Evolutionary conservation across 768 basidiomycete species (phyloP), one percentile per base, ranked within the genome.

Genomic region (Dictyophora rubrovolvata): DNA sequence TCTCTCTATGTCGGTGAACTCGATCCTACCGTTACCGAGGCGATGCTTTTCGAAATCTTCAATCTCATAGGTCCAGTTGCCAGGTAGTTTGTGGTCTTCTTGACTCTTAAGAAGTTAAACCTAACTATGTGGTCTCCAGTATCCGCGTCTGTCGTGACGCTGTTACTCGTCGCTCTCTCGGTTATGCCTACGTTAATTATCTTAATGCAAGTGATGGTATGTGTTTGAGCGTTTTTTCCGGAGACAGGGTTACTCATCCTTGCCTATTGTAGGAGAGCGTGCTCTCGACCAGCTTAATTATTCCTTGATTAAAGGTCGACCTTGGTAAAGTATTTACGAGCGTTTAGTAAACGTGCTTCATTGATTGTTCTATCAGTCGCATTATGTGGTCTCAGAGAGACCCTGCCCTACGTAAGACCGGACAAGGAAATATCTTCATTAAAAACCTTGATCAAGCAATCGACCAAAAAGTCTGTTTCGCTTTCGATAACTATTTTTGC

Each of bases 361-460:
- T 36, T 58, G 46, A 59, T 62, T 37, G 56, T 61, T 56, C 63
- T 56, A 63, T 59, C 65, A 92, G 89, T 79, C 92, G 96, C 68
- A 99, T 99, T 81, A 99, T 99, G 96, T 98, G 96, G 95, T 97
- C 94, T 69, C 96, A 98, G 82, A 91, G 96, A 72, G 96, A 98
- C 77, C 96, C 96, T 61, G 92, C 93, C 66, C 85, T 99, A 70
- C 90, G 96, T 74, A 98, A 98, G 85, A 97, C 93, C 63, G 93
- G 93, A 64, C 93, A 97, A 77, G 96, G 96, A 73, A 99, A 99
- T 74, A 93, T 99, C 70, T 99, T 99, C 79, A 98, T 99, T 77
- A 99, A 99, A 79, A 99, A 99, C 76, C 76, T 99, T 65, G 94
- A 96, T 68, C 92, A 95, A 73, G 80, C 79, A 59, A 97, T 97